Evolutionary conservation across 2,329 filamentous ascomycete species (phyloP).

Genomic region (Sporothrix inflata): DNA sequence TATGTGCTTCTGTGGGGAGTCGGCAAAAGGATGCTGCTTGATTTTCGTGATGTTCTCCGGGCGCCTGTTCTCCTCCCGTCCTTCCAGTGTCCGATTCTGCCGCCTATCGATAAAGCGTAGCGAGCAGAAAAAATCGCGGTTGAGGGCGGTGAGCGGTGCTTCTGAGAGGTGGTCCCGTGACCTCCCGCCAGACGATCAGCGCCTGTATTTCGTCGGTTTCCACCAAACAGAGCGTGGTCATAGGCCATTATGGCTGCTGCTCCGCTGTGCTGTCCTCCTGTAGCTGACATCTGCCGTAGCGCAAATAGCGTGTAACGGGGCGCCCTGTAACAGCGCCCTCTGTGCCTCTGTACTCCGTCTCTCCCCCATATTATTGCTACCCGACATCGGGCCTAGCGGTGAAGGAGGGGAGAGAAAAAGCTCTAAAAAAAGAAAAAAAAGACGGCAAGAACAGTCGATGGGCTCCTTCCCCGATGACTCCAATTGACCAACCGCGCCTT

Average conservation of each 20-base stretch:
- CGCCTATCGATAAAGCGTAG: not conserved
- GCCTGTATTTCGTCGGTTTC: too few relatives aligned
- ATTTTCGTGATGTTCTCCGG: not conserved
- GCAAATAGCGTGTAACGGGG: not conserved
- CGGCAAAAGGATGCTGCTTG: not conserved
- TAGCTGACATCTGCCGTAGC: not conserved
- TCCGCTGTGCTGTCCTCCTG: not conserved
- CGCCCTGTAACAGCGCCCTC: not conserved
- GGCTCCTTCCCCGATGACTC: constrained; percentile 24
- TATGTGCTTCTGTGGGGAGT: not conserved
- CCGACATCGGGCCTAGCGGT: constrained; percentile 25
- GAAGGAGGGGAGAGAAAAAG: constrained; percentile 2
- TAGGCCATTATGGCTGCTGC: not conserved
- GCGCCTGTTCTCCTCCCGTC: not conserved
- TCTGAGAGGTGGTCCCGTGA: not conserved
- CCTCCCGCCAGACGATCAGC: not conserved
- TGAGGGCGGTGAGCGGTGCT: not conserved
- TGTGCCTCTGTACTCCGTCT: not conserved
- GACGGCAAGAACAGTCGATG: constrained; percentile 12
- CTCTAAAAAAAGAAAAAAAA: constrained; percentile 11
- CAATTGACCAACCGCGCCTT: constrained; percentile 26
- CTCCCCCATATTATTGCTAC: not conserved
- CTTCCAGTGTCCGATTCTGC: not conserved
- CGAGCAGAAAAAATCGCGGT: not conserved
- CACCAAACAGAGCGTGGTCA: too few relatives aligned